Evolutionary conservation across 495 filamentous ascomycete genomes (phyloP), one percentile per base, ranked within the genome.

Genomic region (Hypoxylon rickii): DNA sequence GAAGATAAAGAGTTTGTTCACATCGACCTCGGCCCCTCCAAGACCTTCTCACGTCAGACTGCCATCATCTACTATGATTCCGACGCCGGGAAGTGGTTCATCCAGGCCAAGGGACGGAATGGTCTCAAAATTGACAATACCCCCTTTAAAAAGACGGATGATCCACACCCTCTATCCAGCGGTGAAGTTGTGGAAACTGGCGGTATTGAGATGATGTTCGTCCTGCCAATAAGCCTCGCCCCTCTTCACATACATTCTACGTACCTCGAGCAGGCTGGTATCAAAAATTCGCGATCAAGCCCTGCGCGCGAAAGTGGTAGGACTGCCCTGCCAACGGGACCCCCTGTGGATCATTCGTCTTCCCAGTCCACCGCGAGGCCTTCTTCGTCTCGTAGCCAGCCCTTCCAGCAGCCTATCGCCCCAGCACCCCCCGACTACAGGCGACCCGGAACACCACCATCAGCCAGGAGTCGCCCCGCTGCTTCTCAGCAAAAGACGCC

Each of bases 191-290:
- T 98, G 47, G 89, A 95, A 63, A 87, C 97, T 69, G 88, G 86
- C 52, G 90, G 90, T 38, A 85, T 90, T 4, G 91, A 97, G 74
- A 98, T 98, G 94, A 91, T 97, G 83, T 98, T 97, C 73, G 88
- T 96, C 13, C 80, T 92, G 18, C 90, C 94, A n/a, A 72, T 54
- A 70, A 81, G 57, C 73, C 82, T 70, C 69, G 81, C 58, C 71
- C 79, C 67, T 67, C 73, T 84, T 18, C 64, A 79, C n/a, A 84
- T 94, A 48, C 59, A 79, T 48, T 67, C 69, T 16, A 71, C 63
- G 46, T 83, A 79, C 55, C 77, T 87, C 10, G 67, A 75, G 37
- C 76, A 81, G 42, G 79, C 80, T 10, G 75, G 76, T 18, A 58
- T 81, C 11, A 58, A 65, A 32, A 46, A 44, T 39, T 50, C 37